Base-by-base conservation (phyloP, 257 asterid species). In the Solanum chiquidenum region DNA sequence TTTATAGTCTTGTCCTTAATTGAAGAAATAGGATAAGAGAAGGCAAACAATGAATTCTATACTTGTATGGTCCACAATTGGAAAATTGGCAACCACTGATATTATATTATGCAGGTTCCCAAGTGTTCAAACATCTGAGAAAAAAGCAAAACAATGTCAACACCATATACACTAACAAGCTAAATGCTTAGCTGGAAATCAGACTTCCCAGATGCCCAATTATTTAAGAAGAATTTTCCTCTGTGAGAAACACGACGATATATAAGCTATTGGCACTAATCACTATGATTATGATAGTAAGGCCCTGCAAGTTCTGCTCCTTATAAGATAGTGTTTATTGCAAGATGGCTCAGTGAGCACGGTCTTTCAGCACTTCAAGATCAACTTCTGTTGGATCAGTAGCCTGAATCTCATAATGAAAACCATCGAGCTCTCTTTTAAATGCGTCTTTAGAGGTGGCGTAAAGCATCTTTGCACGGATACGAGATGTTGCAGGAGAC, bases 321-420 rank as follows among this genome's bases (percentile, higher is more conserved):
- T 64, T 20, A 31, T 10, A 12, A 18, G 87, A 42, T 9, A 1
- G 25, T 7, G 7, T 58, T 11, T 27, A 35, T 7, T 20, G 37
- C 34, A 23, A 77, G 66, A 60, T 9, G 25, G 44, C 62, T 90
- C 89, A 91, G 27, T 75, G 74, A 29, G 92, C 93, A 1, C 91
- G 92, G 14, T 91, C 92, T 83, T 86, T 85, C 68, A 91, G 52
- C 16, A 91, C 92, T 34, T 91, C 91, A 66, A 91, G 93, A 71
- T 88, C 93, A 88, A 90, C 88, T 87, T 91, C 93, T 3, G 92
- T 52, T 12, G 55, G 93, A 68, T 90, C 92, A 49, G 93, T 91
- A 55, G 93, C 93, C 84, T 91, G 91, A 84, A 91, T 90, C 76
- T 91, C 92, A 69, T 90, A 91, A 82, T 88, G 93, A 60, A 91